phyloP scores from a whole-genome alignment of 208 protist genomes.

The Trypanosoma rangeli region DNA sequence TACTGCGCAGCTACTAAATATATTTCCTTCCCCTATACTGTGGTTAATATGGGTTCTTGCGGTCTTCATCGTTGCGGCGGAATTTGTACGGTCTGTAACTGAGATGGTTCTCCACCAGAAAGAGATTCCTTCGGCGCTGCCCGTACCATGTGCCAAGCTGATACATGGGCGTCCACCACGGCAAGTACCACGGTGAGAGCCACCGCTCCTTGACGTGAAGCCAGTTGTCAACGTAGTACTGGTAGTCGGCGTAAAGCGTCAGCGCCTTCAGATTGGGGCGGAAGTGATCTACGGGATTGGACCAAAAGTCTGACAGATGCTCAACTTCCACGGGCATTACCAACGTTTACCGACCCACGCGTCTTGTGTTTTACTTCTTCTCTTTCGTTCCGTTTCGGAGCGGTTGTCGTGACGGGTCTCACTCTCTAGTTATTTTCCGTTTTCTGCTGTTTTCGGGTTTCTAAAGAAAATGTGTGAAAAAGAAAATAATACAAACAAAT shows the following conservation, averaged over 20 bases:
- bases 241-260: slow-evolving; percentile 84
- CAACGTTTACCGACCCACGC: too few relatives aligned
- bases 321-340: slow-evolving; percentile 48
- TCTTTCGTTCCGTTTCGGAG: slow-evolving; percentile 13
- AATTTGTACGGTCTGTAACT: slow-evolving; percentile 91
- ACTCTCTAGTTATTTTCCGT: slow-evolving; percentile 17
- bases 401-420: neutral
- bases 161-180: slow-evolving; percentile 88
- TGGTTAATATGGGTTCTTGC: slow-evolving; percentile 86
- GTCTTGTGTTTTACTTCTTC: neutral
- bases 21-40: neutral
- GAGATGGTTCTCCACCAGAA: slow-evolving; percentile 89
- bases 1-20: neutral
- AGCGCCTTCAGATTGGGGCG: slow-evolving; percentile 87
- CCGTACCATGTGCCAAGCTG: slow-evolving; percentile 80
- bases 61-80: slow-evolving; percentile 90
- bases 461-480: too few relatives aligned
- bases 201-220: slow-evolving; percentile 79
- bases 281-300: slow-evolving; percentile 91
- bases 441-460: too few relatives aligned
- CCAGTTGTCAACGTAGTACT: slow-evolving; percentile 80
- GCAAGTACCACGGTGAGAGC: slow-evolving; percentile 82
- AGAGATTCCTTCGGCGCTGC: slow-evolving; percentile 88
- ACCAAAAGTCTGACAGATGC: slow-evolving; percentile 61
- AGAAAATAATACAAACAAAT: too few relatives aligned